These are phyloP conservation scores for Populus hybrid DNA, from an alignment of 441 rosid species.

Conservation along the genomic window DNA sequence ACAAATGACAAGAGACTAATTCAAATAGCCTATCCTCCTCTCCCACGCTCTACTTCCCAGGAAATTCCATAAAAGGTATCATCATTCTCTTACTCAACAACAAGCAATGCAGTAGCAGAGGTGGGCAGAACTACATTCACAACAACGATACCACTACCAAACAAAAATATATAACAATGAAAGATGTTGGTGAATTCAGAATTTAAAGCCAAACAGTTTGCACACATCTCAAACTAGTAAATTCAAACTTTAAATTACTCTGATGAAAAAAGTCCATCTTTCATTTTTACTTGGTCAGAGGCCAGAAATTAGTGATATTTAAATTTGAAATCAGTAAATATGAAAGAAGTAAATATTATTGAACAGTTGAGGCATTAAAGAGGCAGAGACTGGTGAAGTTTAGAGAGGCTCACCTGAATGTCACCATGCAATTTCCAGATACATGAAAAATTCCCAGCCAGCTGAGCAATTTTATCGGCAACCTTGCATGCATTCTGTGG, in stretches of 20 bases:
- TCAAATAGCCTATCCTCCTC: not conserved
- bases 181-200: not conserved
- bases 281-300: not conserved
- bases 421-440: slow-evolving; percentile 92
- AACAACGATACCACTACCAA: not conserved
- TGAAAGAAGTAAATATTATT: not conserved
- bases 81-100: not conserved
- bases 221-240: not conserved
- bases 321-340: not conserved
- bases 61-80: not conserved
- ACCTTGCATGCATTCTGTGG: slow-evolving; percentile 75
- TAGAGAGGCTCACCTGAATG: slow-evolving; percentile 52
- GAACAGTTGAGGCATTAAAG: not conserved
- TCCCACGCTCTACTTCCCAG: not conserved
- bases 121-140: not conserved
- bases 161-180: not conserved
- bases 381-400: not conserved
- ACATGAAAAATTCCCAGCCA: slow-evolving; percentile 65
- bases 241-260: not conserved
- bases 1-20: not conserved
- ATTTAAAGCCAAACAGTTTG: not conserved
- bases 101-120: not conserved
- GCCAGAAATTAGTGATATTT: not conserved
- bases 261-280: not conserved
- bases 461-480: slow-evolving; percentile 39